Evolutionary conservation across 495 filamentous ascomycete genomes (phyloP), one percentile per base, ranked within the genome.

Genomic region (Cercophora newfieldiana): DNA sequence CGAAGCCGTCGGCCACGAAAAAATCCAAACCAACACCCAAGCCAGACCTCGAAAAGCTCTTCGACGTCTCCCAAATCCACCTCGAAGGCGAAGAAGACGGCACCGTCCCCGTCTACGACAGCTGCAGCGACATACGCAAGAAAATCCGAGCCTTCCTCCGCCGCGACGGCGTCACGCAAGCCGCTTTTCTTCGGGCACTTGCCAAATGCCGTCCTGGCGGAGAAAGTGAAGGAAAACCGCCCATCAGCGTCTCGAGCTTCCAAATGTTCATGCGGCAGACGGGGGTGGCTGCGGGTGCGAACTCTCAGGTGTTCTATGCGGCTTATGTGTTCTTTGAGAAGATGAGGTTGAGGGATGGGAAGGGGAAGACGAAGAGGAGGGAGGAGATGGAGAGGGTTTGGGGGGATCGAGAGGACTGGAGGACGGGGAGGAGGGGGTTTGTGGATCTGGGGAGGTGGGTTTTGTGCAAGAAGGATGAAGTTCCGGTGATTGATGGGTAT

Each of bases 291-390:
- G 76, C 68, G 7, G 82, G 86, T 1, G 79, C 79, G 16, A 80
- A 71, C 21, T 58, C 33, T 16, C 21, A 49, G 0, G 77, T 80
- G 6, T 86, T 78, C 70, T 85, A 85, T 59, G 78, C 78, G 8
- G 75, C 74, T 7, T 86, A 87, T 67, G 75, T 79, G 7, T 84
- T 72, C 61, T 86, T 87, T 56, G 85, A 87, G 75, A 89, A 87
- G 76, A 63, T 84, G 69, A 69, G 85, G 29, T 70, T 87, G 12
- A 72, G 74, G 33, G 74, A 85, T 66, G 76, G 76, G 7, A 85
- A 85, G 77, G 72, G 78, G 10, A 88, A 85, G 78, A 77, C 72
- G 7, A 77, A 79, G 61, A 72, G 78, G 48, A 72, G 85, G 18
- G 57, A 78, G 70, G 78, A 79, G 14, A 87, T 86, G 80, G 85